A percentile compares a stretch with the other conserved stretches of the same genome.
phyloP scores from a whole-genome alignment of 768 basidiomycete genomes.

The Boletus subcaerulescens region DNA sequence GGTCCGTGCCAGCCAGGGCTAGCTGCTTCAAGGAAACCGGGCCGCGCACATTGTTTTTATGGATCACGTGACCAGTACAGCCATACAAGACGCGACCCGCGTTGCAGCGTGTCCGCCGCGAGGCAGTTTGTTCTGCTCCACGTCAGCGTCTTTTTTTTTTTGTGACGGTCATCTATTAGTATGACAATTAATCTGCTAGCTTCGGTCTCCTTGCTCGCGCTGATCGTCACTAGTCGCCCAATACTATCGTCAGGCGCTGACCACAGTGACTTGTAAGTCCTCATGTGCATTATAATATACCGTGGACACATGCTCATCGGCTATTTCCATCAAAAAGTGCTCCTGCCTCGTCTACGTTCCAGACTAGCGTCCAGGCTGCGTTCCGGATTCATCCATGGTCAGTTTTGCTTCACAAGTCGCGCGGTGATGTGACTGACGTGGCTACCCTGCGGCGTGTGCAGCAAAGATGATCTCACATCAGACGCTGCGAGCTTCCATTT shows the following conservation, averaged over 20 bases:
- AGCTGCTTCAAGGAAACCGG: not conserved
- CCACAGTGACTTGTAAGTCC: constrained; percentile 29
- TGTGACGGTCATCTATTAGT: not conserved
- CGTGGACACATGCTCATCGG: constrained; percentile 14
- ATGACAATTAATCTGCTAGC: constrained; percentile 41
- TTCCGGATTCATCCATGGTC: constrained; percentile 38
- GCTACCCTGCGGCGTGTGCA: constrained; percentile 8
- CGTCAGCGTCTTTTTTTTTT: constrained; percentile 5
- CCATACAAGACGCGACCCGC: constrained; percentile 22
- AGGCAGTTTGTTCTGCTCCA: constrained; percentile 25
- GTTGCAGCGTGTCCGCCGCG: constrained; percentile 17
- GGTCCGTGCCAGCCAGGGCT: not conserved
- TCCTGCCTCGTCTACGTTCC: constrained; percentile 21
- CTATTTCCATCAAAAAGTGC: constrained; percentile 10
- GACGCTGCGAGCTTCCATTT: constrained; percentile 31
- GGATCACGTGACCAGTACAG: constrained; percentile 20
- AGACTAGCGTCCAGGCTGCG: constrained; percentile 33
- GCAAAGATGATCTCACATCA: constrained; percentile 14
- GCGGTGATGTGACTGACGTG: constrained; percentile 11
- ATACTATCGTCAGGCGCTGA: constrained; percentile 26
- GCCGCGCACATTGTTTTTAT: constrained; percentile 5
- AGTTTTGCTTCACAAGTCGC: constrained; percentile 18
- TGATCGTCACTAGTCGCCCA: constrained; percentile 44
- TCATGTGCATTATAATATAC: constrained; percentile 3
- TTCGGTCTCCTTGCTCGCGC: constrained; percentile 39